phyloP scores from a whole-genome alignment of 257 asterid genomes.

The Jasminum sambac region DNA sequence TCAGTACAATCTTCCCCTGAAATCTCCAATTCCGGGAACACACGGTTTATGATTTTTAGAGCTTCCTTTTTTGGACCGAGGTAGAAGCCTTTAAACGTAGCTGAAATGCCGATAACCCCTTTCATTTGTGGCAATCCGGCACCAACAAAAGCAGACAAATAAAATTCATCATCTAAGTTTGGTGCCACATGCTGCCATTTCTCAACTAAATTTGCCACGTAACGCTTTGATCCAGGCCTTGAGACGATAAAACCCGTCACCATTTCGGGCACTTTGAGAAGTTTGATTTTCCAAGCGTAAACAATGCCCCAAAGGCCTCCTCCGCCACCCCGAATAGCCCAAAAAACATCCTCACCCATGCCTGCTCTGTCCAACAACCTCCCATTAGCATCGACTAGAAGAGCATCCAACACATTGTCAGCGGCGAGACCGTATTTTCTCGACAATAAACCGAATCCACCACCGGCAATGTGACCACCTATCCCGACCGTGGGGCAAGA shows the following conservation, averaged over 20 bases:
- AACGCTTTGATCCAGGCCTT: conserved; percentile 36
- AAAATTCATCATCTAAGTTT: conserved; percentile 38
- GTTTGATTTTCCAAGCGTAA: conserved; percentile 64
- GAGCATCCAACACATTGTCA: conserved; percentile 68
- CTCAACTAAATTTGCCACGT: conserved; percentile 34
- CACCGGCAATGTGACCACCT: conserved; percentile 73
- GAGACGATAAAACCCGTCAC: conserved; percentile 51
- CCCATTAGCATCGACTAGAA: conserved; percentile 54
- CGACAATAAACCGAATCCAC: conserved; percentile 69
- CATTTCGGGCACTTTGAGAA: conserved; percentile 37
- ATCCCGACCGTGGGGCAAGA: conserved; percentile 84
- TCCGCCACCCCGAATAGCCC: conserved; percentile 91
- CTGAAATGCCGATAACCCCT: conserved; percentile 36
- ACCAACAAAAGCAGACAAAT: conserved; percentile 56
- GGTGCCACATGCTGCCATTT: conserved; percentile 72
- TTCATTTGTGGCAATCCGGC: conserved; percentile 38
- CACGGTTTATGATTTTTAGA: conserved; percentile 26
- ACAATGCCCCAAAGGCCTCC: conserved; percentile 72
- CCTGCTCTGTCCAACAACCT: conserved; percentile 47
- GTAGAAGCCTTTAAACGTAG: conserved; percentile 64
- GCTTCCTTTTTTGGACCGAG: conserved; percentile 46
- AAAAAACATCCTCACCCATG: conserved; percentile 85
- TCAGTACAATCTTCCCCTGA: conserved; percentile 42
- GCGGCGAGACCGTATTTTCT: conserved; percentile 78
- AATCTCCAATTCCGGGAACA: conserved; percentile 47